Evolutionary conservation across 495 filamentous ascomycete species (phyloP), one percentile per base, ranked within the genome.

Genomic region (Corynascus novoguineensis): DNA sequence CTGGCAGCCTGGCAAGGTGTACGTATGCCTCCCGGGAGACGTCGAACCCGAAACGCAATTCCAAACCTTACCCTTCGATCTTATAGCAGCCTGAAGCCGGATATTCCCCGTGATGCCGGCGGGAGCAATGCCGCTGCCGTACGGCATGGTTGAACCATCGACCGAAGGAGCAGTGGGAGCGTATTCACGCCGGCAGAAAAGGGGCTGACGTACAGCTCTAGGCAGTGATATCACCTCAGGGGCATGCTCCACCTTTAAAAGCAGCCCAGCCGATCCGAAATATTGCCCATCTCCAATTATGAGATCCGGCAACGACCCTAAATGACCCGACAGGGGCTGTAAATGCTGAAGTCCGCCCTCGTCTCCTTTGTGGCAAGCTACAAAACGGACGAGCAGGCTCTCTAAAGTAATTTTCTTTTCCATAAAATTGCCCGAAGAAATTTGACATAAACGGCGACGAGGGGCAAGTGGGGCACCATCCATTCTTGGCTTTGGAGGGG

Each of bases 391-490:
- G 5, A n/a, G n/a, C n/a, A n/a, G n/a, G n/a, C n/a, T n/a, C n/a
- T n/a, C n/a, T n/a, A n/a, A n/a, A n/a, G 29, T 31, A 31, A 8
- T 41, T 21, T 4, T 5, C 1, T 32, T 19, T 49, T n/a, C 21
- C 28, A 29, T 11, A 35, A 38, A 34, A 21, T 38, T 34, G 27
- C 21, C 21, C 21, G 14, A 38, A 35, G n/a, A 27, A 14, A 7
- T 28, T 25, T 10, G 22, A 40, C 44, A 61, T 64, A 42, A 46
- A 56, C 56, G 57, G 56, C 62, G 48, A 64, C 57, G 62, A 67
- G 64, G 64, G 61, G 62, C 59, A 65, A 41, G 65, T 60, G 67
- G 65, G 63, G 60, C 57, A 64, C 46, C 55, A 54, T 59, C 32
- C 31, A 50, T 60, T 32, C 42, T 48, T 47, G 50, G 38, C 27